Conservation (phyloP, 2,329 filamentous ascomycete species). For the Raffaelea albimanens region DNA sequence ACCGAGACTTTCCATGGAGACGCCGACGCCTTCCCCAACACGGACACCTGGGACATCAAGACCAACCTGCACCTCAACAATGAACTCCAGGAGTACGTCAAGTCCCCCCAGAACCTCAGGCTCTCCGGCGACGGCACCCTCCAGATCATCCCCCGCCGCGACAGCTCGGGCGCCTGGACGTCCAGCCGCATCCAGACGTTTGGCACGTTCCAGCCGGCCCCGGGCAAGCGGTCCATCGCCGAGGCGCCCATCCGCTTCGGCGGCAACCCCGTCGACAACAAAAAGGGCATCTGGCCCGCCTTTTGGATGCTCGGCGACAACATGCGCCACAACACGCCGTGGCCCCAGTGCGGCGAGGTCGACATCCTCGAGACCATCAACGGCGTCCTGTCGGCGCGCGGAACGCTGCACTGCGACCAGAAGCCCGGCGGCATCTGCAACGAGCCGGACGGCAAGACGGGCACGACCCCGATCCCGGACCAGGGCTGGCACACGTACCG, state of each 20-base stretch:
- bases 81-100: conserved; percentile 38
- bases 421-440: conserved; percentile 36
- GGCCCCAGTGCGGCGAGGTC: conserved; percentile 42
- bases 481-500: conserved; percentile 38
- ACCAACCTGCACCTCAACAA: conserved; percentile 36
- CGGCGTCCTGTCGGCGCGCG: conserved; percentile 31
- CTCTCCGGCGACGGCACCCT: conserved; percentile 40
- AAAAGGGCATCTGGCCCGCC: conserved; percentile 46
- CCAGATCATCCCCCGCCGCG: conserved; percentile 35
- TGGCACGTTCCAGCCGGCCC: conserved; percentile 30
- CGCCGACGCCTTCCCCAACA: conserved; percentile 26
- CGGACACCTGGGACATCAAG: conserved; percentile 35
- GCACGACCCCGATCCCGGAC: conserved; percentile 30
- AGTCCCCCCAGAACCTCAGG: conserved; percentile 35
- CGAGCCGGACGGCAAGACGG: conserved; percentile 33
- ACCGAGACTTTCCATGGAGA: conserved; percentile 32
- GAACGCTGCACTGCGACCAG: conserved; percentile 38
- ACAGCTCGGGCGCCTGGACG: conserved; percentile 33
- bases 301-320: conserved; percentile 44
- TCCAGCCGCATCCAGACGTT: conserved; percentile 42
- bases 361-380: conserved; percentile 45
- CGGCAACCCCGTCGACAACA: conserved; percentile 22
- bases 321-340: conserved; percentile 30
- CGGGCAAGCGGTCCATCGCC: conserved; percentile 32
- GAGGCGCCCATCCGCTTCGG: conserved; percentile 36